Conservation (phyloP, 495 filamentous ascomycete species). For the Entonaema liquescens region DNA sequence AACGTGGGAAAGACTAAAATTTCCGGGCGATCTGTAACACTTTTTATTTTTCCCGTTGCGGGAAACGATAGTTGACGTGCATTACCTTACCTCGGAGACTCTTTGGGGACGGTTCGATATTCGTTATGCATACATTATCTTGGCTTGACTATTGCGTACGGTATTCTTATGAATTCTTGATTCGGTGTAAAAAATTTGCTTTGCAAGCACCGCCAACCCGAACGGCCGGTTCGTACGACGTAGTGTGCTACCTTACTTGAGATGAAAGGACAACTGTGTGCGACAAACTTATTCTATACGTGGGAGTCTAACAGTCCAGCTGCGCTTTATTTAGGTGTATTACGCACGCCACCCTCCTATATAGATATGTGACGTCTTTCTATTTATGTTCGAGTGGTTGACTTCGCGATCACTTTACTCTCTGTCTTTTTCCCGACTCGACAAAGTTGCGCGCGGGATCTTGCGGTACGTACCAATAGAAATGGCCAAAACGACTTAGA, state of each 20-base stretch:
- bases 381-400: neutral
- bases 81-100: too few relatives aligned
- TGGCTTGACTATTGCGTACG: neutral
- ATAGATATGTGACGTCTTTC: neutral
- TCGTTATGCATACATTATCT: neutral
- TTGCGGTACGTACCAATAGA: conserved; percentile 15
- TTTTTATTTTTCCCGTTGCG: neutral
- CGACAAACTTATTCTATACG: neutral
- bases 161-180: neutral
- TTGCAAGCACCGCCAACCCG: conserved; percentile 6
- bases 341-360: neutral
- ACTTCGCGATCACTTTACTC: neutral
- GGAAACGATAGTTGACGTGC: neutral
- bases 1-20: conserved; percentile 24
- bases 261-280: conserved; percentile 28
- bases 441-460: neutral
- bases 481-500: conserved; percentile 9
- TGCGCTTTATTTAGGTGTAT: neutral
- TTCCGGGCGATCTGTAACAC: conserved; percentile 31
- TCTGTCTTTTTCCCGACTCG: neutral
- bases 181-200: neutral
- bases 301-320: neutral
- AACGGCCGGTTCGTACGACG: conserved; percentile 20
- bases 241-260: conserved; percentile 10
- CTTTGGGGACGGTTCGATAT: neutral